Conservation (phyloP, 257 asterid species). For the Przewalskia tangutica region DNA sequence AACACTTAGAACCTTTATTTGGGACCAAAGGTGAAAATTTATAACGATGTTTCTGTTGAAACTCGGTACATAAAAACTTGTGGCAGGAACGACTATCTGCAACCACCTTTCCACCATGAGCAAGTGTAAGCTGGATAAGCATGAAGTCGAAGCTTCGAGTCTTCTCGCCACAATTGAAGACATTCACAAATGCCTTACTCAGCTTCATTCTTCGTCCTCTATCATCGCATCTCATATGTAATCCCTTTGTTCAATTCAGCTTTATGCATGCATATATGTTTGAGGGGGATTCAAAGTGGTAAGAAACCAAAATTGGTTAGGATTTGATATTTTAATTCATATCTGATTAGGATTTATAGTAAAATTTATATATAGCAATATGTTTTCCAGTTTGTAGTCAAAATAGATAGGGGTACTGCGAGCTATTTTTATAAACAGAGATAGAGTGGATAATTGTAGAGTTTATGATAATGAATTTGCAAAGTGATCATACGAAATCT, state of each 20-base stretch:
- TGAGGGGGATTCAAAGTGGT: too few species aligned
- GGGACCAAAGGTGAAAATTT: background rate
- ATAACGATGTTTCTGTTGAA: background rate
- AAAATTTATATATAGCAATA: too few species aligned
- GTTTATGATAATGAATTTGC: background rate
- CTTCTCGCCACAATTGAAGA: conserved; percentile 15
- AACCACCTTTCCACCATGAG: background rate
- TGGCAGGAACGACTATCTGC: background rate
- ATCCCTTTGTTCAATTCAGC: background rate
- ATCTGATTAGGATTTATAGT: too few species aligned
- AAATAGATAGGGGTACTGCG: too few species aligned
- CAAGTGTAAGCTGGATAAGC: background rate
- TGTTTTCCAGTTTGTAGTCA: too few species aligned
- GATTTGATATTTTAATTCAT: too few species aligned
- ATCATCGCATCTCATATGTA: background rate
- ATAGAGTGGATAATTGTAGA: too few species aligned
- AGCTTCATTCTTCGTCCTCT: conserved; percentile 2
- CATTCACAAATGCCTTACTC: conserved; percentile 25
- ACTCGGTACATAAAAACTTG: background rate
- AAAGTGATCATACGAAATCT: background rate
- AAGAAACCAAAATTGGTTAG: too few species aligned
- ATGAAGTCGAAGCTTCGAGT: conserved; percentile 10
- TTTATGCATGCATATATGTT: too few species aligned
- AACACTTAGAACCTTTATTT: background rate
- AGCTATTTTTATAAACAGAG: too few species aligned